Evolutionary conservation across 2,329 filamentous ascomycete genomes (phyloP), one percentile per base, ranked within the genome.

Genomic region (Lecanosticta acicola): DNA sequence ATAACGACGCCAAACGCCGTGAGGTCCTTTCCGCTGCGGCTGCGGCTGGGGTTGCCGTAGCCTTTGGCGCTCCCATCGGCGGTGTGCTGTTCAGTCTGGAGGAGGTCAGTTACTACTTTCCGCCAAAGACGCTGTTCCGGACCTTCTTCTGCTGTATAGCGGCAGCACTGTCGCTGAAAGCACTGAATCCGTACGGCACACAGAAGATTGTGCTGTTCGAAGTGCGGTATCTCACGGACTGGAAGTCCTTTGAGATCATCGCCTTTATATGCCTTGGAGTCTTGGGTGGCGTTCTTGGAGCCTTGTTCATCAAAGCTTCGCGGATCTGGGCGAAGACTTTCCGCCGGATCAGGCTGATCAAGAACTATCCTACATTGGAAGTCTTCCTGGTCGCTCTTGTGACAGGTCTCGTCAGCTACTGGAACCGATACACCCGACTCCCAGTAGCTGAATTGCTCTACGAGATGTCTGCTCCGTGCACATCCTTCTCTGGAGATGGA

Each of bases 91-190:
- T 97, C 67, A 89, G 88, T 26, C 69, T 97, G 21, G 93, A 98
- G 68, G 93, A 97, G 75, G 90, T 97, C 51, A 83, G 87, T 57
- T 97, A 97, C 67, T 97, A 97, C 68, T 97, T 97, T 65, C 91
- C 93, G 0, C 88, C 91, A 4, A 97, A 98, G 71, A 97, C 91
- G 0, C 77, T 98, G 7, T 98, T 98, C 71, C 77, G 93, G 43
- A 97, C 93, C 0, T 98, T 98, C 68, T 97, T 97, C 69, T 97
- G 91, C 72, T 97, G 91, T 67, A 97, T 97, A 58, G 76, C 73
- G 24, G 90, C 93, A 1, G 89, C 93, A 0, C 69, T 98, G 26
- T 91, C 90, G 1, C 74, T 98, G 57, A 96, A 96, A 61, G 96
- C 96, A 56, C 73, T 97, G 32, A 94, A 98, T 59, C 93, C 93